phyloP scores from a whole-genome alignment of 176 grass and related monocot species.

The Themeda triandra region DNA sequence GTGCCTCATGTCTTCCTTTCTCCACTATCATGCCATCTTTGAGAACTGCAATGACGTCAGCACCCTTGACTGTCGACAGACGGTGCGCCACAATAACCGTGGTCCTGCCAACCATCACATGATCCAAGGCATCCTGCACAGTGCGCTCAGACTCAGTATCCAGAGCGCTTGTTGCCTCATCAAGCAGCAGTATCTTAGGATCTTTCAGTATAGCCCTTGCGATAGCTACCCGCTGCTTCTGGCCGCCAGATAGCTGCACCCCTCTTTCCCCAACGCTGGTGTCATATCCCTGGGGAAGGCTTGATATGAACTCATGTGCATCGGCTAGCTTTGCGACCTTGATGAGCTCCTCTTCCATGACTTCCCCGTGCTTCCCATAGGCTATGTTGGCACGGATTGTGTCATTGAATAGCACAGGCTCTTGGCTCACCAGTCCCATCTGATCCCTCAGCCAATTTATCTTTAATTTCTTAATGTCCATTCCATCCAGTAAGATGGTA shows the following conservation, averaged over 20 bases:
- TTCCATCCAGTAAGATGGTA: conserved; percentile 48
- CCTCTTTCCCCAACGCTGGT: conserved; percentile 67
- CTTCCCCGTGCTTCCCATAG: conserved; percentile 52
- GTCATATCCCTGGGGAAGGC: conserved; percentile 67
- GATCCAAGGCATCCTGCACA: conserved; percentile 63
- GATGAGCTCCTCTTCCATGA: conserved; percentile 64
- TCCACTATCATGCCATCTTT: conserved; percentile 62
- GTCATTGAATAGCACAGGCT: conserved; percentile 79
- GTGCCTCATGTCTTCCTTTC: conserved; percentile 58
- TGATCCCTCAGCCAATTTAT: conserved; percentile 61
- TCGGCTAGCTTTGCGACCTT: conserved; percentile 54
- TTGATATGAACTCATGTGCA: conserved; percentile 71
- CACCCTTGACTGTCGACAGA: conserved; percentile 65
- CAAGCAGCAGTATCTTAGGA: conserved; percentile 67
- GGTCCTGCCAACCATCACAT: conserved; percentile 64
- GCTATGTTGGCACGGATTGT: conserved; percentile 73
- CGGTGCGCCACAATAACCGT: conserved; percentile 65
- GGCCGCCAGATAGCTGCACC: conserved; percentile 63
- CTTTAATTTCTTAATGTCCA: conserved; percentile 56
- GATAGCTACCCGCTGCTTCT: conserved; percentile 75
- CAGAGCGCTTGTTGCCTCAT: conserved; percentile 70
- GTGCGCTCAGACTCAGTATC: conserved; percentile 67
- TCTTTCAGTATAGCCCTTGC: conserved; percentile 70
- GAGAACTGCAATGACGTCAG: conserved; percentile 63
- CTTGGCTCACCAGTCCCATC: conserved; percentile 73